Conservation (phyloP, 768 basidiomycete species). For the Boletus subparvulus region DNA sequence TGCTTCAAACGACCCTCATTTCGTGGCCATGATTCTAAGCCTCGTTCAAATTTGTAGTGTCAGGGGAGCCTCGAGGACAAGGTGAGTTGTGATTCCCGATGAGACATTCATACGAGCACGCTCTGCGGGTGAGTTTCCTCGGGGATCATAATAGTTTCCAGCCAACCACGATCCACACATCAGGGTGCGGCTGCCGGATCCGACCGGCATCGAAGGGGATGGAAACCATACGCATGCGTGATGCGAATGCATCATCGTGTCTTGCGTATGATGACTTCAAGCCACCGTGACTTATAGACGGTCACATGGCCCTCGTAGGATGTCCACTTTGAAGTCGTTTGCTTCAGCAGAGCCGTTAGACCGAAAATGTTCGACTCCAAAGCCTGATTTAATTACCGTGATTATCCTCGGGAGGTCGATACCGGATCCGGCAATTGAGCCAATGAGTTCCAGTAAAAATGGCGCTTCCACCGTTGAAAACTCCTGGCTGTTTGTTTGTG, state of each 20-base stretch:
- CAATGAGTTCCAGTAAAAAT: neutral
- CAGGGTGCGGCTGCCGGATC: neutral
- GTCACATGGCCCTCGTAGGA: neutral
- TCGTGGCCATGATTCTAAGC: neutral
- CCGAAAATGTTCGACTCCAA: neutral
- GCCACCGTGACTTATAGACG: neutral
- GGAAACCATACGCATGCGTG: neutral
- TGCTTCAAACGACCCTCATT: neutral
- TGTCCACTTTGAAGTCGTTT: neutral
- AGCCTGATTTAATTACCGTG: neutral
- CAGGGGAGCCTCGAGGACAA: slow-evolving; percentile 14
- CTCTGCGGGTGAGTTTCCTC: neutral
- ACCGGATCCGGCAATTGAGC: neutral
- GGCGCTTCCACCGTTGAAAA: neutral
- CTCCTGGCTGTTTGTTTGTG: neutral
- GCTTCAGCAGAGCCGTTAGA: neutral
- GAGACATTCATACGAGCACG: neutral
- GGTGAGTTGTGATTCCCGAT: slow-evolving; percentile 10
- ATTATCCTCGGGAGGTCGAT: neutral
- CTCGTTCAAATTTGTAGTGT: neutral
- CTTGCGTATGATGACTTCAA: neutral
- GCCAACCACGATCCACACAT: neutral
- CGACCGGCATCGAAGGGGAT: neutral
- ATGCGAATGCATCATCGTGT: neutral
- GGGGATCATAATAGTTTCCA: neutral